Conservation (phyloP, 306 rosid species). For the Acacia confusa region DNA sequence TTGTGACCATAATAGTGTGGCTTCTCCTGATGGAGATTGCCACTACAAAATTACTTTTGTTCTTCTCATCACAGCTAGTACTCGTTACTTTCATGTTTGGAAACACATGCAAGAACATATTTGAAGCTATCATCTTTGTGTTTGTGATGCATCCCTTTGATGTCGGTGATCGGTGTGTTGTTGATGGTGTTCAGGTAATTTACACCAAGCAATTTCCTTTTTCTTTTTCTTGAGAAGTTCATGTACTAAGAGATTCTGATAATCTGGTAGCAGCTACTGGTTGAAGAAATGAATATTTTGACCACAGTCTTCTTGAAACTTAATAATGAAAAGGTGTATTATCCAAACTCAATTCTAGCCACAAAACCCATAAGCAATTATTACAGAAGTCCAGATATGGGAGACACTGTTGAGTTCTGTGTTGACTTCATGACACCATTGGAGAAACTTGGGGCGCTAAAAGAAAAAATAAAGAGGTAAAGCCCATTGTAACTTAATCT, state of each 20-base stretch:
- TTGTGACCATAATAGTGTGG: slow-evolving; percentile 67
- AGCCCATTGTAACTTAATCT: slow-evolving; percentile 20
- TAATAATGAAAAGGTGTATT: slow-evolving; percentile 77
- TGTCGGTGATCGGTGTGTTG: slow-evolving; percentile 89
- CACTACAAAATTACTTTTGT: slow-evolving; percentile 75
- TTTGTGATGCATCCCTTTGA: slow-evolving; percentile 98
- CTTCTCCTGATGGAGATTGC: slow-evolving; percentile 89
- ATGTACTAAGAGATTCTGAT: slow-evolving; percentile 15
- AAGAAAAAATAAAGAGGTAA: slow-evolving; percentile 59
- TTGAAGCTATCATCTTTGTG: slow-evolving; percentile 88
- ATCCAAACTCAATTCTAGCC: slow-evolving; percentile 82
- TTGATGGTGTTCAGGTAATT: slow-evolving; percentile 83
- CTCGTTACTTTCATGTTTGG: slow-evolving; percentile 84
- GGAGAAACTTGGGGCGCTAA: slow-evolving; percentile 71
- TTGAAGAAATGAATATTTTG: slow-evolving; percentile 96
- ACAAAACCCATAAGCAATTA: slow-evolving; percentile 83
- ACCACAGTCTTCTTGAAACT: slow-evolving; percentile 86
- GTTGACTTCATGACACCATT: slow-evolving; percentile 67
- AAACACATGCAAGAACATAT: slow-evolving; percentile 83
- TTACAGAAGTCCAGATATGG: slow-evolving; percentile 91
- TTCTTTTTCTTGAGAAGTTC: neutral
- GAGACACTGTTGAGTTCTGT: slow-evolving; percentile 61
- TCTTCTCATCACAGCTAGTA: slow-evolving; percentile 82
- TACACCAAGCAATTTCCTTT: neutral
- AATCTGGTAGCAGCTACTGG: slow-evolving; percentile 60